Evolutionary conservation across 228 moss, liverwort and hornwort species (phyloP).

Genomic region (Sphagnum magellanicum): DNA sequence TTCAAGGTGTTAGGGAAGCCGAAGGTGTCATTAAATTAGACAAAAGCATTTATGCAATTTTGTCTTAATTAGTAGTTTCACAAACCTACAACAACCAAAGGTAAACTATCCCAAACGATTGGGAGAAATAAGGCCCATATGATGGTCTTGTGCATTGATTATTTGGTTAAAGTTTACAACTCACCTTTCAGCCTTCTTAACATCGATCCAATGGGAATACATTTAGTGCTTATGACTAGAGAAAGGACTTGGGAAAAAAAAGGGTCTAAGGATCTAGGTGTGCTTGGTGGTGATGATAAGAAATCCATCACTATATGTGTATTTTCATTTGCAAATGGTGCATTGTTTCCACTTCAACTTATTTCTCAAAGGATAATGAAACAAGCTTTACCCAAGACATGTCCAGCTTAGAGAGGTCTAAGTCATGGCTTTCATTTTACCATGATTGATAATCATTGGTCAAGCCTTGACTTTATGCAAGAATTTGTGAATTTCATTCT

Average conservation of each 20-base stretch:
- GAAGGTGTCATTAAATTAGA: not conserved
- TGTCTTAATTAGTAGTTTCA: not conserved
- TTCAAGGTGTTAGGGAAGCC: too few relatives aligned
- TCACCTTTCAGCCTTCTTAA: not conserved
- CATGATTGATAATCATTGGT: not conserved
- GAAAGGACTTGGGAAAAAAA: not conserved
- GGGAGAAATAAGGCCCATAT: not conserved
- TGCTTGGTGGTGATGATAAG: not conserved
- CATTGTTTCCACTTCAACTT: not conserved
- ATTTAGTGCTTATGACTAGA: not conserved
- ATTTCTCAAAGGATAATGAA: not conserved
- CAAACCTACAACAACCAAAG: not conserved
- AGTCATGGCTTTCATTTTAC: not conserved
- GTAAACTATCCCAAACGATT: not conserved
- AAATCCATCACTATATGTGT: not conserved
- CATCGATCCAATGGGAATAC: slow-evolving; percentile 1
- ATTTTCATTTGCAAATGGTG: not conserved
- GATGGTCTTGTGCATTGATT: not conserved
- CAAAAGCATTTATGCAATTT: not conserved
- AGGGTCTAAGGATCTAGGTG: not conserved
- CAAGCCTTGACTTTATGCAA: not conserved
- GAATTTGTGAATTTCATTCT: not conserved
- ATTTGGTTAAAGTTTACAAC: not conserved
- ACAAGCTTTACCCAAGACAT: not conserved
- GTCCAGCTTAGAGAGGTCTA: not conserved